Base-by-base conservation (phyloP, 2,329 filamentous ascomycete species). In the Aspergillus hiratsukae region DNA sequence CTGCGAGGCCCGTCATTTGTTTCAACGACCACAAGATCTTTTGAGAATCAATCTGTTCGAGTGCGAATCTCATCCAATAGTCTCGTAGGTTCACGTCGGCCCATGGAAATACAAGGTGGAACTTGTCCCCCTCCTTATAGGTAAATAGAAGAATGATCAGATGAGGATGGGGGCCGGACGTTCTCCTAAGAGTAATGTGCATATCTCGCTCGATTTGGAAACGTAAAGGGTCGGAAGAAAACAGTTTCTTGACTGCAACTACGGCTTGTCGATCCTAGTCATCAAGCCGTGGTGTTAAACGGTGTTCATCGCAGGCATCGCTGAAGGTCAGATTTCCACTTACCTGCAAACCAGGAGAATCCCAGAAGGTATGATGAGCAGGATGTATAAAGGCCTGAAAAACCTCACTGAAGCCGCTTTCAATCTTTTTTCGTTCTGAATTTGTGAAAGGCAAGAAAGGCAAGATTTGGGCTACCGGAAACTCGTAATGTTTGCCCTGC, bases 31-130 rank as follows among this genome's bases (percentile, higher is more conserved):
- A 72, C 1, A 63, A 23, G 1, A 66, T 46, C 2, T 54, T 63
- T n/a, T 23, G 27, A 9, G 35, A 1, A 25, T 63, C 54, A 31
- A 65, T 64, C 0, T 48, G 9, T 0, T 65, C 64, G 0, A 11
- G 23, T 10, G 53, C 25, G 4, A 35, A 50, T 1, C 56, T 27
- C 1, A 63, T 54, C 70, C 68, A 73, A 46, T 66, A 72, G 9
- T 46, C 56, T 10, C 63, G 29, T 2, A 73, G 49, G 40, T 66
- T 69, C 0, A 41, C 53, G 27, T 66, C 53, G 0, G 69, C 69
- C 11, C 59, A 68, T 1, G 67, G 69, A 37, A 72, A 70, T 21
- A 72, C 60, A 10, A 72, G 52, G 46, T 72, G 66, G 48, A 61
- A 68, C n/a, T 54, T 56, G 1, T 35, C 45, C 0, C 60, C 40